Evolutionary conservation across 345 rosid genomes (phyloP), one percentile per base, ranked within the genome.

Genomic region (Brassica nigra): DNA sequence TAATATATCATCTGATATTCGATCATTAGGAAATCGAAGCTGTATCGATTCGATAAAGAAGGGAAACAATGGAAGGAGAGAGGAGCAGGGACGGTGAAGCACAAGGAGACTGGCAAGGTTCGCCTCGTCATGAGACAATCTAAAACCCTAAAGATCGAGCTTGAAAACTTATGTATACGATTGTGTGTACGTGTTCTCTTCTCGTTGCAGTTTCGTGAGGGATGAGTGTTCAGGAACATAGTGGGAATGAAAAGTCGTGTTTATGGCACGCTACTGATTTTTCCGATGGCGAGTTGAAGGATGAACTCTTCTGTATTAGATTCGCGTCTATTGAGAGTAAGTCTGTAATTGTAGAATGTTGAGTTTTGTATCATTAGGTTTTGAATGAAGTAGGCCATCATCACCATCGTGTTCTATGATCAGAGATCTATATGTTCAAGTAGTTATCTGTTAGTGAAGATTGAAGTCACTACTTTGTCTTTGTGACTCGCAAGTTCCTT

Each of bases 81-180:
- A 74, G 98, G 98, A 44, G 93, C 88, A 4, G 98, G 98, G 31
- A 85, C 86, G 29, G 5, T 77, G 87, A 92, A 91, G 83, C 98
- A 94, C 76, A 92, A 90, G 76, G 82, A 81, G 59, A 79, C 84
- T 15, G 89, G 89, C 3, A 94, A 90, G 44, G 93, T 94, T 70
- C 89, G 98, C 3, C 94, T 94, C 23, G 93, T 95, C 52, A 90
- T 91, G 92, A 86, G 98, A 71, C 98, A 94, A 66, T 90, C 93
- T 11, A 94, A 91, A 83, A 92, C 99, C 34, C 92, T 95, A 74
- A 95, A 92, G 92, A 92, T 95, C 91, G 23, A 20, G 23, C 23
- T 20, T 20, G 23, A 20, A 20, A 20, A 20, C 23, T 20, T 20
- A 20, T 20, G 23, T 20, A 20, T 20, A 20, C 23, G 23, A 20